A percentile compares a stretch with the other conserved stretches of the same genome.
Evolutionary conservation across 495 filamentous ascomycete species (phyloP).

Genomic region (Trichoderma gamsii): DNA sequence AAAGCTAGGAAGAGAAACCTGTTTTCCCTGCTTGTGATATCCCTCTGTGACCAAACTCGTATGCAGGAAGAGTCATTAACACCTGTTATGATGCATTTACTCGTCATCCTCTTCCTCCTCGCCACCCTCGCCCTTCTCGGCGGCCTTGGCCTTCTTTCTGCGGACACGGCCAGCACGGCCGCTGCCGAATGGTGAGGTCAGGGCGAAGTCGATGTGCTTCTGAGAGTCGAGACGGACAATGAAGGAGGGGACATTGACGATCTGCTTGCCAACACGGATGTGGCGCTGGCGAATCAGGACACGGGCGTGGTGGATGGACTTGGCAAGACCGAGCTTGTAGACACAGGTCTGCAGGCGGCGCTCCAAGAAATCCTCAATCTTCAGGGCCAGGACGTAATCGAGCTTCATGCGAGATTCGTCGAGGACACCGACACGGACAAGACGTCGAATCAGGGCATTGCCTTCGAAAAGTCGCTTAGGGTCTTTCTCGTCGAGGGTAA

Average conservation of each 20-base stretch:
- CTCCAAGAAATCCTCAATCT: constrained; percentile 98
- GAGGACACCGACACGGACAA: constrained; percentile 98
- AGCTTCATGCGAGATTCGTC: constrained; percentile 99
- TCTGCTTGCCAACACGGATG: constrained; percentile 99
- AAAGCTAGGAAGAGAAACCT: constrained; percentile 25
- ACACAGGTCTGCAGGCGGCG: constrained; percentile 98
- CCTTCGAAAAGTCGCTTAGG: constrained; percentile 99
- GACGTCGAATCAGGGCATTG: constrained; percentile 99
- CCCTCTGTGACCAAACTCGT: constrained; percentile 15
- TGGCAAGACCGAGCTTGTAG: constrained; percentile 99
- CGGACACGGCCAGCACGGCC: constrained; percentile 92
- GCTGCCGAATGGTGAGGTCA: constrained; percentile 95
- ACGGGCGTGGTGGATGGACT: constrained; percentile 99
- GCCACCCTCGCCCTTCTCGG: constrained; percentile 79
- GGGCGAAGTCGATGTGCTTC: constrained; percentile 99
- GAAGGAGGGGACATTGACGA: constrained; percentile 99
- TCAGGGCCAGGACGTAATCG: constrained; percentile 99
- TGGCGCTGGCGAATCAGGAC: constrained; percentile 98
- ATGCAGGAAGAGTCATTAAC: constrained; percentile 20
- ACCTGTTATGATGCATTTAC: constrained; percentile 31
- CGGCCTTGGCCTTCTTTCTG: constrained; percentile 98
- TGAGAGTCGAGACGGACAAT: constrained; percentile 98
- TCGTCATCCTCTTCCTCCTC: constrained; percentile 89
- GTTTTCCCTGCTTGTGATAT: constrained; percentile 11
- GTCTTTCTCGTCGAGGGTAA: constrained; percentile 99